phyloP scores from a whole-genome alignment of 2,329 filamentous ascomycete genomes.

The Bretziella fagacearum region DNA sequence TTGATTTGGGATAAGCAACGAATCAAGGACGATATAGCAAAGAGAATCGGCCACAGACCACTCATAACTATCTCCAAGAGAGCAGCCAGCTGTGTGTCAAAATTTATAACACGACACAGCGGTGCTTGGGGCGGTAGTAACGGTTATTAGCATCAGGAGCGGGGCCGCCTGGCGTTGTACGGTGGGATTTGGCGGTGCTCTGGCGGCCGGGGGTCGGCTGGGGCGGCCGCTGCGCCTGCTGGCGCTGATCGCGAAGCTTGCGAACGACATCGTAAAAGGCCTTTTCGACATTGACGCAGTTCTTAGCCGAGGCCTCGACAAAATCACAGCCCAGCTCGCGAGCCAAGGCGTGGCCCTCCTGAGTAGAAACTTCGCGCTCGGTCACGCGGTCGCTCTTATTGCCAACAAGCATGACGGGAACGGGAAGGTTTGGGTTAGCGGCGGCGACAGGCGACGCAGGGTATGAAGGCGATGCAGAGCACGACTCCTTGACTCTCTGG shows the following conservation, averaged over 20 bases:
- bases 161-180: constrained; percentile 15
- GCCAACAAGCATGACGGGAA: constrained; percentile 94
- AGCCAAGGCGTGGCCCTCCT: constrained; percentile 83
- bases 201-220: constrained; percentile 17
- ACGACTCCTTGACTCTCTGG: constrained; percentile 88
- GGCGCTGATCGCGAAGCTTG: constrained; percentile 69
- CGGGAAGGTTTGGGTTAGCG: constrained; percentile 44
- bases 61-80: too few relatives aligned
- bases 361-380: constrained; percentile 88
- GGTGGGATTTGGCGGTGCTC: constrained; percentile 18
- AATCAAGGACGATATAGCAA: too few relatives aligned
- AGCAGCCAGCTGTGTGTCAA: background rate
- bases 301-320: constrained; percentile 91
- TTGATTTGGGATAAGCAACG: too few relatives aligned
- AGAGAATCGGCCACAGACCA: background rate
- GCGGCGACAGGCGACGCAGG: constrained; percentile 54
- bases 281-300: constrained; percentile 96
- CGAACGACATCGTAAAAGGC: constrained; percentile 96
- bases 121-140: constrained; percentile 21
- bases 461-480: constrained; percentile 58
- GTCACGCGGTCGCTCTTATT: constrained; percentile 97
- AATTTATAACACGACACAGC: constrained; percentile 28
- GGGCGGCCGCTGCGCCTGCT: constrained; percentile 31
- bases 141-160: constrained; percentile 17
- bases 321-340: constrained; percentile 91